A percentile compares a stretch with the other conserved stretches of the same genome.
These are phyloP conservation scores for Lipomyces yarrowii DNA, from an alignment of 1,139 yeast species.

Conservation along the genomic window DNA sequence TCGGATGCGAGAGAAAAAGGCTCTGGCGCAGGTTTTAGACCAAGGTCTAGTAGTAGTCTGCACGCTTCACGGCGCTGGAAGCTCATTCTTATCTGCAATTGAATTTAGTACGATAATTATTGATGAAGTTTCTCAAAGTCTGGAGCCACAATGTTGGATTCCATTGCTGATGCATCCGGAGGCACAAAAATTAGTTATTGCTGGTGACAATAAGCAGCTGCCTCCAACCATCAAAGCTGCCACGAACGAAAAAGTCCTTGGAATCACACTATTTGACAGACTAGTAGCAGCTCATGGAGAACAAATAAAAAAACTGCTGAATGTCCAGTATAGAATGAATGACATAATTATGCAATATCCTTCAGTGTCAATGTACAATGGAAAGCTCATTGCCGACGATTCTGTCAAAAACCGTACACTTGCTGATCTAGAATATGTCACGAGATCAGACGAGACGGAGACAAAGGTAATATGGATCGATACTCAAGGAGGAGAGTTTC, in stretches of 20 bases:
- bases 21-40: constrained; percentile 59
- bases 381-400: constrained; percentile 62
- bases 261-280: constrained; percentile 77
- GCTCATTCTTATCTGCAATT: constrained; percentile 46
- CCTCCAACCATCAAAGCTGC: constrained; percentile 51
- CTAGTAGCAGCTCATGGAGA: constrained; percentile 56
- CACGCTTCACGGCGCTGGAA: constrained; percentile 74
- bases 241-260: constrained; percentile 48
- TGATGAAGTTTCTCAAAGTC: constrained; percentile 92
- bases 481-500: constrained; percentile 89
- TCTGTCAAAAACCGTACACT: constrained; percentile 59
- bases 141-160: constrained; percentile 97
- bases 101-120: constrained; percentile 82
- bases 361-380: constrained; percentile 64
- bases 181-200: constrained; percentile 59
- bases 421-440: constrained; percentile 58
- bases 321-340: constrained; percentile 89
- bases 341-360: constrained; percentile 76
- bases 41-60: constrained; percentile 72
- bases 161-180: constrained; percentile 72
- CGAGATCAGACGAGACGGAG: constrained; percentile 49
- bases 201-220: constrained; percentile 76
- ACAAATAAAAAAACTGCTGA: constrained; percentile 57
- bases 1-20: constrained; percentile 63
- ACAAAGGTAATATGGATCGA: constrained; percentile 76